Evolutionary conservation across 2,329 filamentous ascomycete genomes (phyloP).

Genomic region (Monosporascus sp.): DNA sequence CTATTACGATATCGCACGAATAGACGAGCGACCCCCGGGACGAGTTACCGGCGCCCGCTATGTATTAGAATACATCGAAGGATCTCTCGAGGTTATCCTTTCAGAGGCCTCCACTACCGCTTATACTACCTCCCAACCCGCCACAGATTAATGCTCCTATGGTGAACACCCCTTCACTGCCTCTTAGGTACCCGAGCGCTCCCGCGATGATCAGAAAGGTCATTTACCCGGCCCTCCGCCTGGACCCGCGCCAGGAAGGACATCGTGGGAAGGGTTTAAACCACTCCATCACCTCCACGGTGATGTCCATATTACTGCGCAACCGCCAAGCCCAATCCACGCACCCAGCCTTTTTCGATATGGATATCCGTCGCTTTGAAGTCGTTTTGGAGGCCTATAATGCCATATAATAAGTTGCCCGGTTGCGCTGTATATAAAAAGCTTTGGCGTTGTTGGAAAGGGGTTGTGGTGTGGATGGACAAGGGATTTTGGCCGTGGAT

Average conservation of each 20-base stretch:
- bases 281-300: too few species aligned
- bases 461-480: too few species aligned
- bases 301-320: too few species aligned
- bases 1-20: not conserved
- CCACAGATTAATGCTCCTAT: slow-evolving; percentile 34
- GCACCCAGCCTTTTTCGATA: too few species aligned
- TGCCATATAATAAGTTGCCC: too few species aligned
- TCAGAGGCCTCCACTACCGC: slow-evolving; percentile 51
- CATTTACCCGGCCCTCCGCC: slow-evolving; percentile 48
- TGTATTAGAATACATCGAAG: slow-evolving; percentile 52
- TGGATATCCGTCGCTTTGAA: too few species aligned
- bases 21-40: slow-evolving; percentile 13
- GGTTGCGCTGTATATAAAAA: too few species aligned
- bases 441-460: too few species aligned
- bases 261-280: slow-evolving; percentile 41
- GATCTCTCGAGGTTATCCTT: slow-evolving; percentile 45
- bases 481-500: too few species aligned
- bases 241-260: slow-evolving; percentile 32
- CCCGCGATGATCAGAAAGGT: slow-evolving; percentile 33
- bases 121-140: slow-evolving; percentile 45
- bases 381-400: too few species aligned
- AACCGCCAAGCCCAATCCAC: too few species aligned
- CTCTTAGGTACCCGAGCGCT: slow-evolving; percentile 45
- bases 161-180: slow-evolving; percentile 46
- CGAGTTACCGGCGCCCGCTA: slow-evolving; percentile 27